Base-by-base conservation (phyloP, 257 asterid genomes). In the Fraxinus excelsior region DNA sequence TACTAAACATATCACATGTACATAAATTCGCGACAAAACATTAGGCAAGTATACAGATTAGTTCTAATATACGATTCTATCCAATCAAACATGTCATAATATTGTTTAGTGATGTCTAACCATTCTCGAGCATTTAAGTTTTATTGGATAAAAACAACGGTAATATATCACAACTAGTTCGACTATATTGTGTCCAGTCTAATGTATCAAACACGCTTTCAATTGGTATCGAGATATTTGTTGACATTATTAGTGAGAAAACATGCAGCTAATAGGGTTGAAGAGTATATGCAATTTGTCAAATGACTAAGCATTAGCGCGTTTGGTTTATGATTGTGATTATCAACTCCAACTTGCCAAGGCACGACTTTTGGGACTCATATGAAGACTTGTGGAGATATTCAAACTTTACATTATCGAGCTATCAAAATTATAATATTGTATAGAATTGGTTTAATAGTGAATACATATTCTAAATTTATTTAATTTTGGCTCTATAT, bases 271-370 rank as follows among this genome's bases (percentile, higher is more conserved):
- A 62, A 62, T 62, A 25, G 68, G 14, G 14, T 40, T 40, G 49
- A 40, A 40, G 49, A 26, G 10, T 35, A 23, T 68, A 70, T 76
- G 74, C 72, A 71, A 65, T 51, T 62, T 71, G 80, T 71, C 85
- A 85, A 71, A 31, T 75, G 77, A 75, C 28, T 34, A 60, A 71
- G 56, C 73, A 28, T 42, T 73, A n/a, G 78, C 88, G 88, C 82
- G 82, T 79, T 70, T 81, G 18, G 23, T 12, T 28, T 51, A 46
- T 44, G n/a, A 71, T 23, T 70, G 60, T 70, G 72, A 7, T 42
- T 29, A 34, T 69, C 71, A 51, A 77, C 80, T 66, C 71, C 75
- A 35, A 68, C 72, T 28, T 67, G 44, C 75, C 18, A 34, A 73
- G 76, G 34, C 67, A 62, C n/a, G 68, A 81, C 69, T 73, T 81